Evolutionary conservation across 2,329 filamentous ascomycete genomes (phyloP).

Genomic region (Leptosphaerulina australis): DNA sequence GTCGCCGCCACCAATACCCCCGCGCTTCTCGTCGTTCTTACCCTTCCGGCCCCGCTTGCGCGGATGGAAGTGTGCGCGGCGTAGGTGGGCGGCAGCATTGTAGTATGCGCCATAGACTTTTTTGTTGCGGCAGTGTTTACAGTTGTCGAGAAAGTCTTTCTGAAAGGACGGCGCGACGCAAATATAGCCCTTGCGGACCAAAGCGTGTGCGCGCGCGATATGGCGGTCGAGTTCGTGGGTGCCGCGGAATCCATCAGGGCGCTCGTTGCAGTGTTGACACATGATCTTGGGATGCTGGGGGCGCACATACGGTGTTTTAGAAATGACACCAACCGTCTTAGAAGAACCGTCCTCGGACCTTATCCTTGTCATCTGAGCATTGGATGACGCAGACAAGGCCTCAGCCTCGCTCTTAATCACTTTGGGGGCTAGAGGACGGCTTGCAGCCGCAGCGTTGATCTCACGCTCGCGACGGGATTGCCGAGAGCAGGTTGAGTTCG

Average conservation of each 20-base stretch:
- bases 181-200: constrained; percentile 65
- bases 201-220: constrained; percentile 68
- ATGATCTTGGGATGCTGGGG: constrained; percentile 73
- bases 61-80: constrained; percentile 84
- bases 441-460: constrained; percentile 54
- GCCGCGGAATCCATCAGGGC: constrained; percentile 80
- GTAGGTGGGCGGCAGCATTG: constrained; percentile 89
- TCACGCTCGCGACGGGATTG: constrained; percentile 57
- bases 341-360: constrained; percentile 59
- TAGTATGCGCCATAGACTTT: constrained; percentile 93
- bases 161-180: constrained; percentile 65
- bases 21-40: constrained; percentile 64
- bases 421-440: constrained; percentile 59
- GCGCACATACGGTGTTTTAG: constrained; percentile 64
- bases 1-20: constrained; percentile 67
- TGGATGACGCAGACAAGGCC: constrained; percentile 41
- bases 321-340: constrained; percentile 58
- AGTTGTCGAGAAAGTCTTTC: constrained; percentile 73
- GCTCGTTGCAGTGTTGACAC: constrained; percentile 72
- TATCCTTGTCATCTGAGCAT: constrained; percentile 59
- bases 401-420: constrained; percentile 29
- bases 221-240: constrained; percentile 72
- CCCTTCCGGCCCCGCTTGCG: constrained; percentile 63
- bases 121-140: constrained; percentile 77
- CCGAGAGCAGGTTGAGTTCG: constrained; percentile 53